Percentiles rank a stretch among this genome's conserved stretches.
Evolutionary conservation across 2,329 filamentous ascomycete species (phyloP).

Genomic region (Fusarium illudens): DNA sequence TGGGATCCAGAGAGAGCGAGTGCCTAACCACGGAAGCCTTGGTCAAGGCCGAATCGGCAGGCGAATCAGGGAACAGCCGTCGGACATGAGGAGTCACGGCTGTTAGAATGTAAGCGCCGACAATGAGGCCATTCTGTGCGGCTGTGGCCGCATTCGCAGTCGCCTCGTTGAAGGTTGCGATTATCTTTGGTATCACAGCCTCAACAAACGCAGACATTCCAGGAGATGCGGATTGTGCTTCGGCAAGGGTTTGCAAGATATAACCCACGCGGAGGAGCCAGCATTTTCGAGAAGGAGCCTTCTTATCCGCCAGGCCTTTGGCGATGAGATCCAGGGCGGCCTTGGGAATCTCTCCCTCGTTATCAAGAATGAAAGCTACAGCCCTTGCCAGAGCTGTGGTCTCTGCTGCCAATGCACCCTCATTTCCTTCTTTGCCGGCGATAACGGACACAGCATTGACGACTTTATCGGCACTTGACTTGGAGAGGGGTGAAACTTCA

Average conservation of each 20-base stretch:
- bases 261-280: conserved; percentile 83
- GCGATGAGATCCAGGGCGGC: conserved; percentile 73
- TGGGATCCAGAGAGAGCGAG: conserved; percentile 75
- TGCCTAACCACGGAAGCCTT: conserved; percentile 71
- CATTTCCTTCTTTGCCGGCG: conserved; percentile 87
- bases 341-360: conserved; percentile 69
- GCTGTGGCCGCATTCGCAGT: conserved; percentile 79
- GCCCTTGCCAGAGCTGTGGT: conserved; percentile 75
- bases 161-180: conserved; percentile 80
- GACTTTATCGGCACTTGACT: conserved; percentile 71
- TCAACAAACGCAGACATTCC: conserved; percentile 62
- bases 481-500: conserved; percentile 66
- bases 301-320: conserved; percentile 89
- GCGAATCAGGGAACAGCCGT: conserved; percentile 62
- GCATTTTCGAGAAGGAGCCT: conserved; percentile 75
- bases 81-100: conserved; percentile 68
- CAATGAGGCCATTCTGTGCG: conserved; percentile 83
- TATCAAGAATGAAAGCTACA: conserved; percentile 68
- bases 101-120: conserved; percentile 77
- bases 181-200: conserved; percentile 61
- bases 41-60: conserved; percentile 55
- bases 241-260: conserved; percentile 67
- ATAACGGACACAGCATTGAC: conserved; percentile 71
- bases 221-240: conserved; percentile 54
- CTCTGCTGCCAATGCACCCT: conserved; percentile 80